phyloP scores from a whole-genome alignment of 2,329 filamentous ascomycete genomes.

The Stachybotrys elegans region DNA sequence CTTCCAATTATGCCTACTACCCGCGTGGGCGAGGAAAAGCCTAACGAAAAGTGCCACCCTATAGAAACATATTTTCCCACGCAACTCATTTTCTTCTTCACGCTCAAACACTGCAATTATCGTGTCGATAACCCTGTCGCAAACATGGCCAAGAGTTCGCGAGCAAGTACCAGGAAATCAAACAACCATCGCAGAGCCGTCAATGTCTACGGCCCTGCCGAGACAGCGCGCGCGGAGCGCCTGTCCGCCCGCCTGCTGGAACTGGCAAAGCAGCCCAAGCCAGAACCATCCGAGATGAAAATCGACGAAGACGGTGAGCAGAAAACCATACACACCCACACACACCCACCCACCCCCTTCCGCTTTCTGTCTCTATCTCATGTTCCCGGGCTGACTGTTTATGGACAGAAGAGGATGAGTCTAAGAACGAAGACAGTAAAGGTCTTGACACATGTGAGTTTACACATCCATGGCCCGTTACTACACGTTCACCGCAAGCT shows the following conservation, averaged over 20 bases:
- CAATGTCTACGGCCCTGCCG: slow-evolving; percentile 78
- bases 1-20: no score
- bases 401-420: slow-evolving; percentile 15
- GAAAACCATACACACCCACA: not conserved
- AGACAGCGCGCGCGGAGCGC: slow-evolving; percentile 73
- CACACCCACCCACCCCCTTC: not conserved
- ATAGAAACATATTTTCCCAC: no score
- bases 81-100: no score
- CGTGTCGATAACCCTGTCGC: no score
- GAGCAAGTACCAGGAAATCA: slow-evolving; percentile 73
- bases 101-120: no score
- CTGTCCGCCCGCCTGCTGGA: slow-evolving; percentile 83
- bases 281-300: slow-evolving; percentile 45
- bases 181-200: slow-evolving; percentile 79
- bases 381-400: not conserved
- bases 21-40: no score
- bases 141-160: slow-evolving; percentile 87
- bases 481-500: no score
- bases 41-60: no score
- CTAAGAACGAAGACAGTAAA: no score
- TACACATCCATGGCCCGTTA: no score
- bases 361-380: not conserved
- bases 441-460: slow-evolving; percentile 19
- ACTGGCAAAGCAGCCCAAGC: slow-evolving; percentile 70
- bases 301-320: slow-evolving; percentile 39